Conservation (phyloP, 257 asterid genomes). For the Solanum commersonii region DNA sequence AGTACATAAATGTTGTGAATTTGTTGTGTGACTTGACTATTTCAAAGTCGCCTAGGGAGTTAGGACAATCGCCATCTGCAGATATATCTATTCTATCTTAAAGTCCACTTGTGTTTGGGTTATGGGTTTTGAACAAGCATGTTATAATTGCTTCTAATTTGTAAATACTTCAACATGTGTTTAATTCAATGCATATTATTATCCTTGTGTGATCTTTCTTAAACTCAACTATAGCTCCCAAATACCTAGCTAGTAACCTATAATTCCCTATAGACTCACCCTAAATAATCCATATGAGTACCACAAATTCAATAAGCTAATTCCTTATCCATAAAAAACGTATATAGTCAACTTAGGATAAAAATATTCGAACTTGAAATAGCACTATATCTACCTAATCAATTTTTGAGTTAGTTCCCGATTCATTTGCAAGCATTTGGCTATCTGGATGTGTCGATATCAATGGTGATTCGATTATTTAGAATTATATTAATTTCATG, state of each 20-base stretch:
- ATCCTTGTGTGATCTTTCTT: not conserved
- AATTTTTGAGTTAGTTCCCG: not conserved
- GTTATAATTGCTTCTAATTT: no score
- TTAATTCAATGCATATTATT: not conserved
- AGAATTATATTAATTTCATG: not conserved
- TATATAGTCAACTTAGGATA: not conserved
- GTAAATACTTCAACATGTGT: not conserved
- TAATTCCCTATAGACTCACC: not conserved
- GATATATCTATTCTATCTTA: not conserved
- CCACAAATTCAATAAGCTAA: not conserved
- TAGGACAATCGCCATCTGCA: not conserved
- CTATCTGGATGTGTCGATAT: no score
- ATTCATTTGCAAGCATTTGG: not conserved
- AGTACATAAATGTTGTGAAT: not conserved
- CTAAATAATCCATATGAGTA: not conserved
- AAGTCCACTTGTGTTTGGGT: not conserved
- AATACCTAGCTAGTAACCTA: not conserved
- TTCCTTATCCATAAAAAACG: not conserved
- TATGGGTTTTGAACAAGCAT: not conserved
- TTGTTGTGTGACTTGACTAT: not conserved
- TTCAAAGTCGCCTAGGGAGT: not conserved
- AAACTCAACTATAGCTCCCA: not conserved
- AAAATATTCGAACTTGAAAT: not conserved
- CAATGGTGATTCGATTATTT: no score
- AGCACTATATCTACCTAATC: not conserved